Evolutionary conservation across 2,329 filamentous ascomycete species (phyloP).

Genomic region (Aspergillus candidus): DNA sequence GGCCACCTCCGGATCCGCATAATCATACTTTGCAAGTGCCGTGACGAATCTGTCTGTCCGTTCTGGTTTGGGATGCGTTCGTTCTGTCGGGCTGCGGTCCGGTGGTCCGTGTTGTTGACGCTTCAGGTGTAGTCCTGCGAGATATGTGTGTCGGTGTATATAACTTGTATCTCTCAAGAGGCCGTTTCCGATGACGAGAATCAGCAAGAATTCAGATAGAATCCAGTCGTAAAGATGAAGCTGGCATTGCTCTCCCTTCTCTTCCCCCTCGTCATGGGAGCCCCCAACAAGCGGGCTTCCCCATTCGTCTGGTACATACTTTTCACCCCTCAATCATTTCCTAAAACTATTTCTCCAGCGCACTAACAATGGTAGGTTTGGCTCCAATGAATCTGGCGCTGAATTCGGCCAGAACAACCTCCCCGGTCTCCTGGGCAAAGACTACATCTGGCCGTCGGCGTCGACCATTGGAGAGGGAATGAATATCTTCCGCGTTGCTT

Average conservation of each 20-base stretch:
- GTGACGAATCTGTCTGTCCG: no score
- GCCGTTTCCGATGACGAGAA: neutral
- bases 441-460: constrained; percentile 59
- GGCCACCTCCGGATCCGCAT: no score
- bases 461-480: constrained; percentile 49
- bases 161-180: neutral
- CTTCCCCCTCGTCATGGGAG: constrained; percentile 4
- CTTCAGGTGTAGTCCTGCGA: no score
- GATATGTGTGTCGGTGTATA: no score
- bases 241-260: constrained; percentile 3
- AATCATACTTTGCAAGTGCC: no score
- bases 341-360: neutral
- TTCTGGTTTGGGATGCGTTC: no score
- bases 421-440: constrained; percentile 51
- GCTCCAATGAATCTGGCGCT: constrained; percentile 54
- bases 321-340: neutral
- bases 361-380: constrained; percentile 30
- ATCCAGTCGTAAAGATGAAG: constrained; percentile 4
- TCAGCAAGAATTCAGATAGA: neutral
- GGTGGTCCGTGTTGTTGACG: no score
- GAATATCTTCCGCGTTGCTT: constrained; percentile 54
- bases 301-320: constrained; percentile 5
- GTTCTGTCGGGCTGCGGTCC: no score
- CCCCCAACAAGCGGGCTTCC: constrained; percentile 11
- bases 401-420: constrained; percentile 58